Percentiles rank a stretch among this genome's conserved stretches.
These are phyloP conservation scores for Xerocomus spinulosus DNA, from an alignment of 768 basidiomycete species.

Conservation along the genomic window DNA sequence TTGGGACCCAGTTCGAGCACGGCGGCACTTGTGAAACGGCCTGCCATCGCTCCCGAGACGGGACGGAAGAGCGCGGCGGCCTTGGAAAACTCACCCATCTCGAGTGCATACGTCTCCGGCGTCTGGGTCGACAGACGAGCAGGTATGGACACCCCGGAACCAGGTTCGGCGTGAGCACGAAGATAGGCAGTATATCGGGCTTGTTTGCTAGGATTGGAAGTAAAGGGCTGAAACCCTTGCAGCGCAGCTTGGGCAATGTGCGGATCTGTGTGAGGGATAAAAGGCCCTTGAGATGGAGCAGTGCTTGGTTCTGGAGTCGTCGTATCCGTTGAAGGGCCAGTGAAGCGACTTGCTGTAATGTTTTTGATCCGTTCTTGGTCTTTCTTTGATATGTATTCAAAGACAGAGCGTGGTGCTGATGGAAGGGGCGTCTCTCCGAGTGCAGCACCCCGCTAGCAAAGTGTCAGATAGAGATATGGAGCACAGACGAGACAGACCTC, in stretches of 20 bases:
- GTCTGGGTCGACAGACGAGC: slow-evolving; percentile 53
- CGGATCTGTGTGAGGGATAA: slow-evolving; percentile 62
- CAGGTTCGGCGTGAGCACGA: slow-evolving; percentile 56
- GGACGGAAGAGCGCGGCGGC: slow-evolving; percentile 90
- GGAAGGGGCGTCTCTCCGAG: slow-evolving; percentile 79
- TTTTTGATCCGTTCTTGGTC: slow-evolving; percentile 80
- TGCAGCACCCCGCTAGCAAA: slow-evolving; percentile 65
- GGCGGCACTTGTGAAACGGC: slow-evolving; percentile 82
- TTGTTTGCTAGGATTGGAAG: slow-evolving; percentile 71
- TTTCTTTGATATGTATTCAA: slow-evolving; percentile 91
- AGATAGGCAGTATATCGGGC: slow-evolving; percentile 83
- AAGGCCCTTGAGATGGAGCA: slow-evolving; percentile 30
- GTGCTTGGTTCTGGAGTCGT: slow-evolving; percentile 19
- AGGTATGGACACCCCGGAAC: slow-evolving; percentile 43
- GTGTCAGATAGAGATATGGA: slow-evolving; percentile 4
- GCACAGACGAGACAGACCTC: slow-evolving; percentile 46
- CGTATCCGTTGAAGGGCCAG: slow-evolving; percentile 27
- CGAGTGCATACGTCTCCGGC: slow-evolving; percentile 69
- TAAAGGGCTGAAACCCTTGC: slow-evolving; percentile 86
- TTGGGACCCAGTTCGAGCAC: slow-evolving; percentile 64
- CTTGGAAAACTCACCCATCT: slow-evolving; percentile 82
- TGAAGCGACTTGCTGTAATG: slow-evolving; percentile 37
- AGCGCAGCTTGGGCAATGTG: slow-evolving; percentile 84
- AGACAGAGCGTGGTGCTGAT: slow-evolving; percentile 74
- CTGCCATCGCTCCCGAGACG: slow-evolving; percentile 87